These are phyloP conservation scores for Mortierella sp. DNA, from an alignment of 371 early-diverging fungal species.

Conservation along the genomic window DNA sequence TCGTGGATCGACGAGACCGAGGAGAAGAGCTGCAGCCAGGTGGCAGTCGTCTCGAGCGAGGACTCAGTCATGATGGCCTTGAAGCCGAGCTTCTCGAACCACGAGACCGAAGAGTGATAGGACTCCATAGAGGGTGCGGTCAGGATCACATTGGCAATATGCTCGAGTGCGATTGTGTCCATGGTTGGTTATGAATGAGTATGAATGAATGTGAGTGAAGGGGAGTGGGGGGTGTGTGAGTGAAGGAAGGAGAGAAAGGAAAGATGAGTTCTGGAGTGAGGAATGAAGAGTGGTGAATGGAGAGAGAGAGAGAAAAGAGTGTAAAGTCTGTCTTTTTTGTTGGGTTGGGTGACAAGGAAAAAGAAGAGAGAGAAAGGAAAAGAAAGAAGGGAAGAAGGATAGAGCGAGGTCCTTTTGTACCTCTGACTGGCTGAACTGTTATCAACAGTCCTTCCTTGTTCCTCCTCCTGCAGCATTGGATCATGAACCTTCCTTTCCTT, in stretches of 20 bases:
- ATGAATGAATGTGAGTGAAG: not conserved
- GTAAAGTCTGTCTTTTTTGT: too few relatives aligned
- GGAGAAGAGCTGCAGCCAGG: constrained; percentile 55
- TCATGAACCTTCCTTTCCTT: not conserved
- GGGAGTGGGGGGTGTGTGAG: not conserved
- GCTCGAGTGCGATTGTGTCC: constrained; percentile 35
- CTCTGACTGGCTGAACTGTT: not conserved
- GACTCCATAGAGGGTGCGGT: constrained; percentile 43
- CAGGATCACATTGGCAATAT: constrained; percentile 45
- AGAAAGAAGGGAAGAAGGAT: too few relatives aligned
- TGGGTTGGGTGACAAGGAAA: not conserved
- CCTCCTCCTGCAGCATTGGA: not conserved
- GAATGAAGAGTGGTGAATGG: not conserved
- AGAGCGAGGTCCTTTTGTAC: not conserved
- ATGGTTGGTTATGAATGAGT: constrained; percentile 19
- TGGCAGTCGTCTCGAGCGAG: constrained; percentile 34
- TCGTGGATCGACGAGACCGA: constrained; percentile 26
- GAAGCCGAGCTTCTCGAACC: constrained; percentile 53
- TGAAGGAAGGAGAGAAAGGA: not conserved
- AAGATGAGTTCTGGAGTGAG: not conserved
- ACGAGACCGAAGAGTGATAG: constrained; percentile 45
- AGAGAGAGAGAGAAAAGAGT: not conserved
- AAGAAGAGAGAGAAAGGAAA: not conserved
- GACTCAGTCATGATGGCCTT: constrained; percentile 57
- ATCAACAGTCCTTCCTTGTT: not conserved